Conservation (phyloP, 768 basidiomycete genomes). For the Rhizopogon vinicolor region DNA sequence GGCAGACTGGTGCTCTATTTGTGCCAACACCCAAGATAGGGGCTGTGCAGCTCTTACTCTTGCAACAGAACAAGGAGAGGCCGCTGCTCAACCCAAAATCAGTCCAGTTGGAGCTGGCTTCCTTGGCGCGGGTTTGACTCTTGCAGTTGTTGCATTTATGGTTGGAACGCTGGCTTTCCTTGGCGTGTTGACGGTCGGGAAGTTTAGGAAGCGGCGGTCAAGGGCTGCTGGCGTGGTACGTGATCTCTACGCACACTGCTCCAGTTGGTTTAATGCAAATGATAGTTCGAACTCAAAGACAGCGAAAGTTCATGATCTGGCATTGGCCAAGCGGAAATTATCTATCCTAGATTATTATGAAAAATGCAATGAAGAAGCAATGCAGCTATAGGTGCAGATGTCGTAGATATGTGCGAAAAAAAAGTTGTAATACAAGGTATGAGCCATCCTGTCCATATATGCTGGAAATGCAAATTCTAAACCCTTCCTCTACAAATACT, state of each 20-base stretch:
- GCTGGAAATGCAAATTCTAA: conserved; percentile 8
- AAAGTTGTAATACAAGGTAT: conserved; percentile 11
- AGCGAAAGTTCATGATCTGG: neutral
- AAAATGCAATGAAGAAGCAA: neutral
- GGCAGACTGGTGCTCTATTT: conserved; percentile 53
- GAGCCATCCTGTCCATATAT: neutral
- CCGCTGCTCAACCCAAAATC: conserved; percentile 35
- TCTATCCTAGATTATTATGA: no score
- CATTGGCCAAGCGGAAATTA: neutral
- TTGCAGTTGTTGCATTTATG: conserved; percentile 36
- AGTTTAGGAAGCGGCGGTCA: conserved; percentile 3
- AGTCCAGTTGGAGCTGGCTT: conserved; percentile 62
- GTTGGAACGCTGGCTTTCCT: conserved; percentile 36
- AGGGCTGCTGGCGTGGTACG: conserved; percentile 9
- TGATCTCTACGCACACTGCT: neutral
- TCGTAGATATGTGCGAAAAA: conserved; percentile 14
- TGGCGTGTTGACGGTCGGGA: conserved; percentile 30
- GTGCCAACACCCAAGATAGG: conserved; percentile 51
- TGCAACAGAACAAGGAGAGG: conserved; percentile 18
- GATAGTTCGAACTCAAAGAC: conserved; percentile 19
- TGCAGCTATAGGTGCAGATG: neutral
- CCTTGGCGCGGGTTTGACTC: conserved; percentile 55
- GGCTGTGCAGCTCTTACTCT: conserved; percentile 49
- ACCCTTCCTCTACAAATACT: neutral
- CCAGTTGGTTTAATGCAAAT: conserved; percentile 1